Conservation (phyloP, 805 yeast genomes). For the Torulaspora delbrueckii region DNA sequence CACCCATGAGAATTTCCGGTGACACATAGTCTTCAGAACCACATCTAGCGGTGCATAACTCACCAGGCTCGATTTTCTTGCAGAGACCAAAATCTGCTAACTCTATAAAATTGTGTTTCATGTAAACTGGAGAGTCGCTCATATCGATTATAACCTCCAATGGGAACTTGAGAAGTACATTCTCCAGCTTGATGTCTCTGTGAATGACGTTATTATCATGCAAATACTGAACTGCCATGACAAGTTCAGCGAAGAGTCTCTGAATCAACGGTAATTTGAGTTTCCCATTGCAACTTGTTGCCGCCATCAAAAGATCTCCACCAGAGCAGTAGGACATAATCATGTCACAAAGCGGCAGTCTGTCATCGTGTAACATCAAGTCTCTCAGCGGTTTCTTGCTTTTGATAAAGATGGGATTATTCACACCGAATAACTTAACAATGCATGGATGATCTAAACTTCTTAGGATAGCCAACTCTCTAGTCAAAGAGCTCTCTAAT, state of each 20-base stretch:
- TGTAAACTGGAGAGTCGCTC: conserved; percentile 16
- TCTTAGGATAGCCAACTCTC: conserved; percentile 69
- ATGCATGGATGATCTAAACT: conserved; percentile 64
- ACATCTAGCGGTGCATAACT: conserved; percentile 79
- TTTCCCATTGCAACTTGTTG: conserved; percentile 38
- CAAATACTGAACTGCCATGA: conserved; percentile 63
- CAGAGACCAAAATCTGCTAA: conserved; percentile 89
- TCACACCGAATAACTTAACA: conserved; percentile 52
- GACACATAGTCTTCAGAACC: conserved; percentile 97
- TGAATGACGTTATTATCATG: conserved; percentile 72
- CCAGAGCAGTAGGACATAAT: conserved; percentile 76
- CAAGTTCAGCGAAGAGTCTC: conserved; percentile 65
- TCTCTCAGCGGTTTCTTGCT: conserved; percentile 28
- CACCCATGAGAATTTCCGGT: conserved; percentile 87
- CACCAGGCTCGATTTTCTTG: conserved; percentile 53
- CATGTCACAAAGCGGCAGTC: conserved; percentile 37
- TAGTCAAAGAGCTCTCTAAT: conserved; percentile 54
- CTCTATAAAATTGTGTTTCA: conserved; percentile 41
- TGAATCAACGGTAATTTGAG: conserved; percentile 49
- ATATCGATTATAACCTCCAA: conserved; percentile 31
- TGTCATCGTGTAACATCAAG: conserved; percentile 30
- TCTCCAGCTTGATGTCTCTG: conserved; percentile 88
- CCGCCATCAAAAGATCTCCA: conserved; percentile 75
- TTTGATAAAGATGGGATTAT: conserved; percentile 25
- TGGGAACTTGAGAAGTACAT: conserved; percentile 50